Evolutionary conservation across 352 stramenopile species (phyloP), one percentile per base, ranked within the genome.

Genomic region (Phytophthora idaei): DNA sequence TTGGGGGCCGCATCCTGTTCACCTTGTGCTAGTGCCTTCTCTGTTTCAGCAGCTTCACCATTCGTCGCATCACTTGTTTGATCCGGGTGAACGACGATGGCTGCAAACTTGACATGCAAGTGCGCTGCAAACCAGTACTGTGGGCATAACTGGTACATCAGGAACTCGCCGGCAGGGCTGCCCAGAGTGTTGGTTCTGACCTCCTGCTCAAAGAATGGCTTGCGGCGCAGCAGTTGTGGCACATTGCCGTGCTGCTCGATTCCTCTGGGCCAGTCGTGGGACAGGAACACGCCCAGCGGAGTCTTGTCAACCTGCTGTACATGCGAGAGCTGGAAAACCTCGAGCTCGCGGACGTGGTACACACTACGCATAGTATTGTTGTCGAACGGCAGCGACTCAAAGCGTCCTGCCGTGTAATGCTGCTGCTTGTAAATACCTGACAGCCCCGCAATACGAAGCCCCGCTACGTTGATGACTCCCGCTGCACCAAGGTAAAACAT

Each of bases 401-500:
- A 98, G n/a, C 92, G 85, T 11, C 93, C 95, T 10, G 84, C 64
- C 9, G 79, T 84, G 77, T 98, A 99, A 78, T 98, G 81, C 34
- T 94, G 78, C 2, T 80, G 74, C 72, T 99, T 98, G 87, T 97
- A 99, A 67, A 99, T 99, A 8, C 98, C 97, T 51, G 95, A 98
- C 21, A 99, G 71, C 4, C 97, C 97, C n/a, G 79, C 96, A 66
- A 99, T 99, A 25, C 96, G 84, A 48, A 99, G 65, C 5, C 94
- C 95, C 17, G 89, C 89, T 29, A 98, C 87, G 32, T 83, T 87
- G 34, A 99, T 89, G 27, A 98, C 93, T 4, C 97, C 97, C 6
- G 96, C 93, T 10, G 87, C 86, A 1, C 98, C 98, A 1, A 99
- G 61, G 71, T 98, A 99, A 79, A 99, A 99, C 53, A 99, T 99